Evolutionary conservation across 2,329 filamentous ascomycete genomes (phyloP), one percentile per base, ranked within the genome.

Genomic region (Verticillium albo-atrum): DNA sequence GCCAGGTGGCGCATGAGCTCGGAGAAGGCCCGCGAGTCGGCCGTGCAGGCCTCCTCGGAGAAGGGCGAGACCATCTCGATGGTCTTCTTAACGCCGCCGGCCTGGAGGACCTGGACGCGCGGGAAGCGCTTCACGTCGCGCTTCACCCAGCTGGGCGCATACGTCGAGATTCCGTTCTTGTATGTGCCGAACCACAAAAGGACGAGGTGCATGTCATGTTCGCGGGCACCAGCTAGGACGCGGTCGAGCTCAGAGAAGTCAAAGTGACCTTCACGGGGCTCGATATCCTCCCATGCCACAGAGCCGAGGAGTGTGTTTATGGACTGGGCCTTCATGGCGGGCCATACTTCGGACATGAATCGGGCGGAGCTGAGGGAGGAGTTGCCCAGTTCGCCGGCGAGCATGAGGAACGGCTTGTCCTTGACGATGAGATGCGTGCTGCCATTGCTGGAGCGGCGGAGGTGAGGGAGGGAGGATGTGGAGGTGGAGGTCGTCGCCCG

Each of bases 181-280:
- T 72, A 76, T 5, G 70, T 69, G 6, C 73, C 74, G 34, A 76
- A 76, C 74, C 74, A 76, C 0, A 76, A 69, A 0, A 76, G 64
- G 4, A 75, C 71, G 2, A 76, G 67, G 30, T 71, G 69, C 64
- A 76, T 70, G 5, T 60, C 65, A 28, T 73, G 65, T 28, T 70
- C 57, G 2, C 71, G 66, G 1, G 73, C 73, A 26, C 67, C 71
- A 9, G 61, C 32, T 3, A 75, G 66, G 1, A 74, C 69, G 3
- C 63, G 59, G 35, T 75, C 72, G 2, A 75, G 69, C 56, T 74
- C 71, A 4, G 61, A 30, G 50, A 75, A 75, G 56, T 70, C 63
- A 50, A 75, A 75, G 2, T 68, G 34, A 9, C 71, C 73, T 52
- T 75, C 74, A 0, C 60, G 59, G 0, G 72, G 73, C 60, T 75